phyloP scores from a whole-genome alignment of 306 rosid species.

The Prunus padus region DNA sequence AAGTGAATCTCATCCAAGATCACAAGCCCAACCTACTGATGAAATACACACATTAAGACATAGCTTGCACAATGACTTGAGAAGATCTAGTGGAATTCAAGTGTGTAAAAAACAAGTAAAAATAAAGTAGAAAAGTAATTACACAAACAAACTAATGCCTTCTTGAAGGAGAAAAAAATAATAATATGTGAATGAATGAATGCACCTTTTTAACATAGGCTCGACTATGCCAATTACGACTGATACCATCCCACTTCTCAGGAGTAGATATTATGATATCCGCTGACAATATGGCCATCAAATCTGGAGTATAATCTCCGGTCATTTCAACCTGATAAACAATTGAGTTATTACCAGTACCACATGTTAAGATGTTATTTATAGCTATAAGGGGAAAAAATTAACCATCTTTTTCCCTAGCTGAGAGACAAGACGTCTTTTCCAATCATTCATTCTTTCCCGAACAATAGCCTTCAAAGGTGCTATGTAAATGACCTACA shows the following conservation, averaged over 20 bases:
- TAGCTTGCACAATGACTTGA: slow-evolving; percentile 9
- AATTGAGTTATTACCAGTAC: slow-evolving; percentile 23
- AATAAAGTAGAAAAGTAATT: slow-evolving; percentile 1
- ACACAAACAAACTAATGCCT: neutral
- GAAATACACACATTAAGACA: slow-evolving; percentile 15
- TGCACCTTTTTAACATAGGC: slow-evolving; percentile 86
- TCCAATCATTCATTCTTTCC: slow-evolving; percentile 98
- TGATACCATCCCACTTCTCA: slow-evolving; percentile 99
- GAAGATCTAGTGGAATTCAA: slow-evolving; percentile 22
- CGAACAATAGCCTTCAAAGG: slow-evolving; percentile 98
- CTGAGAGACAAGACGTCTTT: slow-evolving; percentile 71
- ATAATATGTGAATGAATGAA: neutral
- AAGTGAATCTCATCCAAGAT: slow-evolving; percentile 96
- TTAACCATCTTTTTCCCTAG: slow-evolving; percentile 82
- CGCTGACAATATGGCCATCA: slow-evolving; percentile 89
- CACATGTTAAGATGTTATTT: slow-evolving; percentile 6
- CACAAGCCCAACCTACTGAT: slow-evolving; percentile 83
- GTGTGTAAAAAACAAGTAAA: neutral
- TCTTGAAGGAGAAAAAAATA: neutral
- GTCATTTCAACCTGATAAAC: slow-evolving; percentile 93
- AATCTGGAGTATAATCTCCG: slow-evolving; percentile 94
- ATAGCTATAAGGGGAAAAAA: neutral
- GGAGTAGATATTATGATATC: slow-evolving; percentile 95
- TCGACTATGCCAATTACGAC: slow-evolving; percentile 98
- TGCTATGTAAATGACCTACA: slow-evolving; percentile 95